These are phyloP conservation scores for Yamadazyma diospyri DNA, from an alignment of 1,139 yeast genomes.

Conservation along the genomic window DNA sequence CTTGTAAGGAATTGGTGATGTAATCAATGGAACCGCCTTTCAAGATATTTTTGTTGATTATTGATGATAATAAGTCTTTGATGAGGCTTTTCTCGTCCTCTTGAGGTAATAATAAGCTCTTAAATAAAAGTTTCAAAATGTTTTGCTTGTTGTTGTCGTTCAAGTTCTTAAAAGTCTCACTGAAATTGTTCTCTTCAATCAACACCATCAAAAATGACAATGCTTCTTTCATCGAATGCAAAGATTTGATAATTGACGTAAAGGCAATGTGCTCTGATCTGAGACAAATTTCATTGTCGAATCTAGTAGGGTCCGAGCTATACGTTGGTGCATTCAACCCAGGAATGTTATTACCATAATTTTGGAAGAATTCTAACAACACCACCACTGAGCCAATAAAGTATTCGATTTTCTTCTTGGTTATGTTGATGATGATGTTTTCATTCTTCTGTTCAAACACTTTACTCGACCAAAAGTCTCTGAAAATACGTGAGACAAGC, in stretches of 20 bases:
- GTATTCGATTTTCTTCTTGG: slow-evolving; percentile 57
- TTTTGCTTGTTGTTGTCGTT: slow-evolving; percentile 65
- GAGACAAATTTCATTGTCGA: slow-evolving; percentile 63
- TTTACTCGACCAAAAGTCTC: slow-evolving; percentile 72
- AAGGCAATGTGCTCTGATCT: slow-evolving; percentile 93
- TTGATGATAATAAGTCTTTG: slow-evolving; percentile 82
- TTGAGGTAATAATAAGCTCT: slow-evolving; percentile 71
- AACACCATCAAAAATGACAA: slow-evolving; percentile 81
- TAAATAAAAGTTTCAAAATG: slow-evolving; percentile 63
- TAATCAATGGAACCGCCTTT: slow-evolving; percentile 93
- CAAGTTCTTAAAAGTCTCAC: slow-evolving; percentile 68
- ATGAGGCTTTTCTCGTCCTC: slow-evolving; percentile 62
- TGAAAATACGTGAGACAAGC: slow-evolving; percentile 70
- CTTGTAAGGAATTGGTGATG: slow-evolving; percentile 84
- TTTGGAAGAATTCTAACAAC: slow-evolving; percentile 54
- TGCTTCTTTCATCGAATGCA: slow-evolving; percentile 83
- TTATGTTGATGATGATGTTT: slow-evolving; percentile 45
- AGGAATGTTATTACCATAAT: slow-evolving; percentile 59
- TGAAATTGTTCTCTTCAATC: slow-evolving; percentile 65
- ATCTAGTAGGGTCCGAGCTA: slow-evolving; percentile 45
- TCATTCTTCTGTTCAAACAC: slow-evolving; percentile 56
- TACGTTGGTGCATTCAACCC: slow-evolving; percentile 54
- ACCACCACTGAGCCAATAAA: slow-evolving; percentile 65
- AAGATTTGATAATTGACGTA: slow-evolving; percentile 69
- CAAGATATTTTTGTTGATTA: slow-evolving; percentile 82